phyloP scores from a whole-genome alignment of 805 yeast genomes.

The Yamadazyma kitorensis region DNA sequence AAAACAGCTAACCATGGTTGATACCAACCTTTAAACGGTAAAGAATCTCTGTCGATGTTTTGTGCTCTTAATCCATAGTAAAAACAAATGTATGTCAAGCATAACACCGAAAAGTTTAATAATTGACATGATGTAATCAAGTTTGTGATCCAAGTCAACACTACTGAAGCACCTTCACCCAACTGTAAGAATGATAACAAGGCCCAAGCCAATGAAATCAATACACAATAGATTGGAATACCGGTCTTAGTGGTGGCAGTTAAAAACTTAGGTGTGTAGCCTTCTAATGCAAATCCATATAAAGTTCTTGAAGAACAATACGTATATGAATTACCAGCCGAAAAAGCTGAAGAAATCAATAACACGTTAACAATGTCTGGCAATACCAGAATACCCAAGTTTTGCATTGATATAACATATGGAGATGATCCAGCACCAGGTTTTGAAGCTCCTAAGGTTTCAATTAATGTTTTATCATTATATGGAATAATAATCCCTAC shows the following conservation, averaged over 20 bases:
- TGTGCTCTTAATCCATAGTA: conserved; percentile 42
- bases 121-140: conserved; percentile 31
- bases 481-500: conserved; percentile 76
- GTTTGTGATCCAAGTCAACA: conserved; percentile 34
- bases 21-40: conserved; percentile 36
- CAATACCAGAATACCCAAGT: conserved; percentile 40
- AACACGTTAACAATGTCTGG: conserved; percentile 46
- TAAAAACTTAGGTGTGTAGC: conserved; percentile 45
- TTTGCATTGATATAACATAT: conserved; percentile 48
- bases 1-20: conserved; percentile 36
- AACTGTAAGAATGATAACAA: conserved; percentile 62
- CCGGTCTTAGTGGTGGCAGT: conserved; percentile 45
- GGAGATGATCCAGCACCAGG: conserved; percentile 67
- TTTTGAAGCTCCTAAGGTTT: conserved; percentile 53
- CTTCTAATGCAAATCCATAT: conserved; percentile 46
- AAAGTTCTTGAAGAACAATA: conserved; percentile 47
- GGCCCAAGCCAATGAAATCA: conserved; percentile 50
- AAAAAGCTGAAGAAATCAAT: conserved; percentile 42
- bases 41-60: conserved; percentile 27
- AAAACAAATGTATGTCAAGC: conserved; percentile 59
- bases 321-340: conserved; percentile 49
- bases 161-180: conserved; percentile 28
- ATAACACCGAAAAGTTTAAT: conserved; percentile 27
- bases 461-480: conserved; percentile 58
- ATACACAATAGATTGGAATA: conserved; percentile 45